Evolutionary conservation across 2,329 filamentous ascomycete species (phyloP).

Genomic region (Dothideomycetes sp.): DNA sequence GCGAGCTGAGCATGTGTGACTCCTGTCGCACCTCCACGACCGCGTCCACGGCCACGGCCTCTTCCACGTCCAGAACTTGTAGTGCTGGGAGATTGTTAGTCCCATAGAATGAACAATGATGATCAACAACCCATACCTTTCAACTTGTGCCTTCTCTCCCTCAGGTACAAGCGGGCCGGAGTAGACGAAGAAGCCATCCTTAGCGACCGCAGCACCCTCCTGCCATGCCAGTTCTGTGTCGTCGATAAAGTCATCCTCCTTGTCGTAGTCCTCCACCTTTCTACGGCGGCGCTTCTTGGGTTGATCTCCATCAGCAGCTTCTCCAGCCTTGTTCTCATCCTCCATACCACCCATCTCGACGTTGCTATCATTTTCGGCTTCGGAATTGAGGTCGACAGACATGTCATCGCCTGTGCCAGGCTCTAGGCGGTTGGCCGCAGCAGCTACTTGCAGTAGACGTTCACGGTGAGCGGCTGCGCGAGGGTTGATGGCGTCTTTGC

Average conservation of each 20-base stretch:
- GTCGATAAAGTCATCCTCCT: conserved; percentile 64
- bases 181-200: conserved; percentile 97
- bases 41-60: conserved; percentile 55
- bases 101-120: not conserved
- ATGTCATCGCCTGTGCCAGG: conserved; percentile 56
- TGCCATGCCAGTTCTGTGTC: conserved; percentile 95
- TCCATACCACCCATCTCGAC: conserved; percentile 71
- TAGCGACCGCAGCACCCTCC: conserved; percentile 84
- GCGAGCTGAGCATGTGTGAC: conserved; percentile 24
- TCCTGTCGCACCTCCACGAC: conserved; percentile 37
- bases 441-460: conserved; percentile 77
- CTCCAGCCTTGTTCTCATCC: conserved; percentile 51
- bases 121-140: conserved; percentile 42
- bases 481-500: conserved; percentile 87
- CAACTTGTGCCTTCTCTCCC: conserved; percentile 63
- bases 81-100: conserved; percentile 26
- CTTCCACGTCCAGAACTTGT: conserved; percentile 13
- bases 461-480: conserved; percentile 82
- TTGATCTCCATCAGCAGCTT: conserved; percentile 53
- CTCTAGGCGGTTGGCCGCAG: conserved; percentile 77
- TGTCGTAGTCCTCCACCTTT: conserved; percentile 58
- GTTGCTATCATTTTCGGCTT: conserved; percentile 61
- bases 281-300: conserved; percentile 71
- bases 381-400: conserved; percentile 59
- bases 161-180: conserved; percentile 84